A percentile compares a stretch with the other conserved stretches of the same genome.
These are phyloP conservation scores for Verbascum thapsus DNA, from an alignment of 257 asterid genomes.

Conservation along the genomic window DNA sequence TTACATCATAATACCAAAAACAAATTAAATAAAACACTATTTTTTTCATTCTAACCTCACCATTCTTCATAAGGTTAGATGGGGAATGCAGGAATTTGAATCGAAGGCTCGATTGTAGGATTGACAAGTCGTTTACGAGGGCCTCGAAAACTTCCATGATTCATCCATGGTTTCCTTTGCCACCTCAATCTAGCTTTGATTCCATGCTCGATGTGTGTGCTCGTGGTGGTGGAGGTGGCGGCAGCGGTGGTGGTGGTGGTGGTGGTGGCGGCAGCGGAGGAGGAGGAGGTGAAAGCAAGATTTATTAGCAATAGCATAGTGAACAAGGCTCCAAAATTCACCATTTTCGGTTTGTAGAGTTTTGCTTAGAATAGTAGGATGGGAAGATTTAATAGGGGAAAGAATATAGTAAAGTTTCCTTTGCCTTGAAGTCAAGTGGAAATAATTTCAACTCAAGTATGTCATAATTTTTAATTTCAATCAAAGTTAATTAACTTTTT, in stretches of 20 bases:
- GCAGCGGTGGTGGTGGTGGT: slow-evolving; percentile 16
- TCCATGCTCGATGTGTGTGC: slow-evolving; percentile 15
- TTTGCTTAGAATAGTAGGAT: slow-evolving; percentile 13
- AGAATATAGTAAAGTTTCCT: slow-evolving; percentile 41
- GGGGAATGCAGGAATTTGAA: slow-evolving; percentile 39
- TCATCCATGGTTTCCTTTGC: slow-evolving; percentile 51
- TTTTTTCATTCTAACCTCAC: not conserved
- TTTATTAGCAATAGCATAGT: slow-evolving; percentile 43
- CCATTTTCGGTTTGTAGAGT: slow-evolving; percentile 32
- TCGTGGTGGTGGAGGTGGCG: slow-evolving; percentile 22
- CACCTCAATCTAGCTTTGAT: slow-evolving; percentile 33
- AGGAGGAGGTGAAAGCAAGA: slow-evolving; percentile 33
- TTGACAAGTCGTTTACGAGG: slow-evolving; percentile 45
- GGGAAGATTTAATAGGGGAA: slow-evolving; percentile 33
- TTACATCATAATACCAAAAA: too few relatives aligned
- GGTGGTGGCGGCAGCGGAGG: slow-evolving; percentile 23
- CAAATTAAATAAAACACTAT: too few relatives aligned
- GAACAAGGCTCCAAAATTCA: slow-evolving; percentile 31
- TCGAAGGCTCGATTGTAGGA: slow-evolving; percentile 41
- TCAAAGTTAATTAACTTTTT: too few relatives aligned
- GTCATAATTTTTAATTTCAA: too few relatives aligned
- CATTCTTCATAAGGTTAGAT: slow-evolving; percentile 29
- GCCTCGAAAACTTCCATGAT: slow-evolving; percentile 68
- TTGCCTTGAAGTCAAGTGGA: slow-evolving; percentile 46
- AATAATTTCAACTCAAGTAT: slow-evolving; percentile 28